A percentile compares a stretch with the other conserved stretches of the same genome.
Conservation (phyloP, 192 early-diverging fungal genomes). For the Coemansia pectinata region DNA sequence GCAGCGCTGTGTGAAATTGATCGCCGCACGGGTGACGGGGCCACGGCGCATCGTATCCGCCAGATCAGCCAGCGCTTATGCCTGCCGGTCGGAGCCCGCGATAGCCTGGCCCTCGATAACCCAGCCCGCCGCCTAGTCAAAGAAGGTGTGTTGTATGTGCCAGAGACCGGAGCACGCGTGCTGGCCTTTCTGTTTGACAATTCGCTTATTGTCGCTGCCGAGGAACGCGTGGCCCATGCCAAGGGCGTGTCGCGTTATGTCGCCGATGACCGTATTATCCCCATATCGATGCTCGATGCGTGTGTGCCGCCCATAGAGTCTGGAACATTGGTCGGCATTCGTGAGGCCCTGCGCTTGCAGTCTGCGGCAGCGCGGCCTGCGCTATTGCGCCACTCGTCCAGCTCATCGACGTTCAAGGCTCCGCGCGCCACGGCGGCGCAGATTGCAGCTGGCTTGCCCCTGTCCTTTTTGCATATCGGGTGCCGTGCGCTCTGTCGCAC, state of each 20-base stretch:
- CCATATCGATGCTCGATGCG: conserved; percentile 52
- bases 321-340: conserved; percentile 28
- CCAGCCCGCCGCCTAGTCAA: conserved; percentile 32
- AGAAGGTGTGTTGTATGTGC: conserved; percentile 35
- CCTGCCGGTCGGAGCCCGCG: conserved; percentile 37
- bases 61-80: conserved; percentile 50
- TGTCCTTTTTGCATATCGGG: conserved; percentile 49
- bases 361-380: neutral
- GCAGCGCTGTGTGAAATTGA: conserved; percentile 43
- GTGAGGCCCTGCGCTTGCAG: conserved; percentile 30
- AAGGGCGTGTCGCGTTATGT: conserved; percentile 41
- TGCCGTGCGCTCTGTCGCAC: conserved; percentile 48
- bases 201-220: conserved; percentile 47
- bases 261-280: conserved; percentile 51
- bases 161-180: conserved; percentile 27
- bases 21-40: conserved; percentile 42
- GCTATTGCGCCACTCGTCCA: conserved; percentile 29
- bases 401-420: conserved; percentile 10
- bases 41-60: conserved; percentile 33
- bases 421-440: neutral
- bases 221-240: conserved; percentile 39
- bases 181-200: conserved; percentile 56
- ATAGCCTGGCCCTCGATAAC: conserved; percentile 46
- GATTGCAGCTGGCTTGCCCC: neutral
- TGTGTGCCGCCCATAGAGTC: conserved; percentile 23